Evolutionary conservation across 805 yeast genomes (phyloP).

Genomic region (Candida suzukii): DNA sequence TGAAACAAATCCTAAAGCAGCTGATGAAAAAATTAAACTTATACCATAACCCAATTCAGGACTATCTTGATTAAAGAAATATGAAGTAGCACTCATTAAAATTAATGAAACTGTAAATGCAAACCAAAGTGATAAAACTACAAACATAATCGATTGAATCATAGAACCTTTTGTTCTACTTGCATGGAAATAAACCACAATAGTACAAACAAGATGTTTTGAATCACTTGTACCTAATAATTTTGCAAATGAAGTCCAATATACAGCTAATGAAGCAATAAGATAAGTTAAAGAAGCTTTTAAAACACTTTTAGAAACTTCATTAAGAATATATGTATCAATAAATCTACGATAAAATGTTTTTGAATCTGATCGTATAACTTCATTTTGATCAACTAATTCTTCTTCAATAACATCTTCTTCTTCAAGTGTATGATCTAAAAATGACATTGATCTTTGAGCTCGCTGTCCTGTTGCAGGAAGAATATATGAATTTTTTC

Average conservation of each 20-base stretch:
- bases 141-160: slow-evolving; percentile 67
- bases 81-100: slow-evolving; percentile 45
- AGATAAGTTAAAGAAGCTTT: slow-evolving; percentile 74
- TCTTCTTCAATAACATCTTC: neutral
- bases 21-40: slow-evolving; percentile 46
- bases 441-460: slow-evolving; percentile 21
- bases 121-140: slow-evolving; percentile 44
- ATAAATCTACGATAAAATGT: neutral
- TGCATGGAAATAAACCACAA: slow-evolving; percentile 81
- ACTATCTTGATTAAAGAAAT: slow-evolving; percentile 35
- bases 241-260: slow-evolving; percentile 40
- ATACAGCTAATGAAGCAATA: slow-evolving; percentile 68
- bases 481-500: slow-evolving; percentile 33
- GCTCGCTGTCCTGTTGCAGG: slow-evolving; percentile 37
- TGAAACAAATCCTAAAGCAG: slow-evolving; percentile 60
- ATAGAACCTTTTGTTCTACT: slow-evolving; percentile 73
- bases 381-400: neutral
- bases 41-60: slow-evolving; percentile 43
- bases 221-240: slow-evolving; percentile 61
- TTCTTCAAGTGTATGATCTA: slow-evolving; percentile 17
- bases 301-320: slow-evolving; percentile 25
- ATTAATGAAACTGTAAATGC: slow-evolving; percentile 44
- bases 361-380: neutral
- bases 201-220: slow-evolving; percentile 77
- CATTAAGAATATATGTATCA: slow-evolving; percentile 4